Base-by-base conservation (phyloP, 2,329 filamentous ascomycete species). In the Hymenotorrendiella dingleyae region DNA sequence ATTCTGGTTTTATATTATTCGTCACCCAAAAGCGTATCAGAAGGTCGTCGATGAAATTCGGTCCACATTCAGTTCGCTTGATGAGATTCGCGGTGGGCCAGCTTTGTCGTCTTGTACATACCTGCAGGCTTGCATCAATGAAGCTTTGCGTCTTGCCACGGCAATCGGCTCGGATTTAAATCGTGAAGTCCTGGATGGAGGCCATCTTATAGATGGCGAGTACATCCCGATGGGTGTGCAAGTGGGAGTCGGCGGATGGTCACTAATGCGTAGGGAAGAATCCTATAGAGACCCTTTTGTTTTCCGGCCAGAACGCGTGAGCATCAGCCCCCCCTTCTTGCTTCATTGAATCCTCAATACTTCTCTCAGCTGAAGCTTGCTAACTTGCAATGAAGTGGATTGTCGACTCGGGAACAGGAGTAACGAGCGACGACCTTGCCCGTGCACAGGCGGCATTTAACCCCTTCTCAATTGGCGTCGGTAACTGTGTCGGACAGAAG, bases 271-370 rank as follows among this genome's bases (percentile, higher is more conserved):
- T 22, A 63, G 69, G 42, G 53, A 62, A 3, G 47, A 58, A 8
- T 68, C 69, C 56, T 70, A 65, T 54, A 63, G 63, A 2, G 52
- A 64, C 26, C 63, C 68, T 1, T 61, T 62, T 40, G 42, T 47
- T 1, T 72, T 62, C 47, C 44, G 64, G 7, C 69, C 69, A 1
- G 66, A 72, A 49, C 61, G 69, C n/a, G n/a, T n/a, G n/a, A n/a
- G n/a, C n/a, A n/a, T n/a, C n/a, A n/a, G n/a, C n/a, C n/a, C n/a
- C n/a, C n/a, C n/a, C n/a, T n/a, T n/a, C n/a, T n/a, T n/a, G n/a
- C n/a, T n/a, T n/a, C n/a, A n/a, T n/a, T n/a, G n/a, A n/a, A n/a
- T n/a, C n/a, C n/a, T n/a, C n/a, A n/a, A n/a, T n/a, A n/a, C n/a
- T n/a, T n/a, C n/a, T n/a, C n/a, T n/a, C n/a, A n/a, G n/a, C n/a